phyloP scores from a whole-genome alignment of 2,329 filamentous ascomycete species.

The Penicillium freii region DNA sequence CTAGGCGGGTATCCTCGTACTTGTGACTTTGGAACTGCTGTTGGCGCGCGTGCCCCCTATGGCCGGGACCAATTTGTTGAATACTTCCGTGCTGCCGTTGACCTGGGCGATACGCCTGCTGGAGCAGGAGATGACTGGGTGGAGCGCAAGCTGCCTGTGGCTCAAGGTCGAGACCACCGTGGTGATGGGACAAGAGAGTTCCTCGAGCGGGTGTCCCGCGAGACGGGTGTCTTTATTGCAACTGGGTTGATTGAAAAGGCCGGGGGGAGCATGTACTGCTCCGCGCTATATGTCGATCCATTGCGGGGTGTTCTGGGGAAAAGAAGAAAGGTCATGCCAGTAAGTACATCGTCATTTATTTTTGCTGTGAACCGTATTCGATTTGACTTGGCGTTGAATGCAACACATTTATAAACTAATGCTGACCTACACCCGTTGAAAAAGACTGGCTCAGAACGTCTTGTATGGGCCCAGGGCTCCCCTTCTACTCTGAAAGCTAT shows the following conservation, averaged over 20 bases:
- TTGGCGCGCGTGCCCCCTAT: constrained; percentile 65
- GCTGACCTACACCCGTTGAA: background rate
- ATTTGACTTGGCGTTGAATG: background rate
- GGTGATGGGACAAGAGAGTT: constrained; percentile 78
- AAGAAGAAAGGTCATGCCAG: constrained; percentile 87
- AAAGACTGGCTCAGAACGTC: constrained; percentile 72
- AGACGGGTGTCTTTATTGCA: constrained; percentile 79
- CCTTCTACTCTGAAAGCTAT: constrained; percentile 76
- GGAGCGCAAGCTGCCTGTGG: constrained; percentile 56
- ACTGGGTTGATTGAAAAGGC: constrained; percentile 75
- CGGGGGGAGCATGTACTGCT: constrained; percentile 81
- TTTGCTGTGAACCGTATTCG: background rate
- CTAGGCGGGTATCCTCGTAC: constrained; percentile 88
- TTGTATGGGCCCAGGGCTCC: constrained; percentile 86
- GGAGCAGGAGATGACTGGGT: constrained; percentile 75
- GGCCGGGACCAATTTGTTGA: constrained; percentile 79
- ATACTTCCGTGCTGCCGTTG: constrained; percentile 76
- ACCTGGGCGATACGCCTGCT: constrained; percentile 73
- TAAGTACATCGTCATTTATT: constrained; percentile 41
- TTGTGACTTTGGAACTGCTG: constrained; percentile 69
- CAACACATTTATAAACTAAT: background rate
- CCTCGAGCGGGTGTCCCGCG: constrained; percentile 70
- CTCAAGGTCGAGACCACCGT: constrained; percentile 52
- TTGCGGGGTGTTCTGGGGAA: constrained; percentile 72
- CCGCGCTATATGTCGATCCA: constrained; percentile 78